A percentile compares a stretch with the other conserved stretches of the same genome.
These are phyloP conservation scores for Russula vinacea DNA, from an alignment of 768 basidiomycete species.

Conservation along the genomic window DNA sequence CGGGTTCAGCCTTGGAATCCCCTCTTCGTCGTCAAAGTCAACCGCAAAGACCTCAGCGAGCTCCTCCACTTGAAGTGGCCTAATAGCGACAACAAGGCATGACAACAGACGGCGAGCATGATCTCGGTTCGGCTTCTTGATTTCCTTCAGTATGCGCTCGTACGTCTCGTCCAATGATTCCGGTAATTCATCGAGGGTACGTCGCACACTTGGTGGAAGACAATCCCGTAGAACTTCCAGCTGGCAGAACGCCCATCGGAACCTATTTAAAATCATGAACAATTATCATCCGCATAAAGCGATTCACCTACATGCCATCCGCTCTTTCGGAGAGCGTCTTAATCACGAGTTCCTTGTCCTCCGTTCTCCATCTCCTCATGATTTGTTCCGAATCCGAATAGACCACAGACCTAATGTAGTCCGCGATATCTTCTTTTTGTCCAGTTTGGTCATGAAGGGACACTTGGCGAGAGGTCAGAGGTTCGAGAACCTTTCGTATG, in stretches of 20 bases:
- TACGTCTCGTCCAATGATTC: conserved; percentile 4
- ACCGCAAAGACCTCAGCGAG: neutral
- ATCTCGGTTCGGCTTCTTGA: neutral
- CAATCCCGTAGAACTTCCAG: neutral
- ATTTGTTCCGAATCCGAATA: neutral
- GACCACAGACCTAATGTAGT: neutral
- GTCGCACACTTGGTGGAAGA: neutral
- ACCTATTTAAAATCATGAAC: neutral
- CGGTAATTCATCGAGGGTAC: neutral
- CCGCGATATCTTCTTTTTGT: neutral
- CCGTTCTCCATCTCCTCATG: neutral
- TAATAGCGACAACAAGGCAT: neutral
- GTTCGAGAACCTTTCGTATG: neutral
- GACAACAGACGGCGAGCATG: neutral
- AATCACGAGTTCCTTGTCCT: neutral
- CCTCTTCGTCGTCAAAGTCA: neutral
- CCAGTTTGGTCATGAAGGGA: neutral
- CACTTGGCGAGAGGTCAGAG: neutral
- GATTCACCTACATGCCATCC: neutral
- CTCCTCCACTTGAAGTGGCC: neutral
- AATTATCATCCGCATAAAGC: neutral
- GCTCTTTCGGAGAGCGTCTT: neutral
- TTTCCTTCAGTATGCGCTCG: neutral
- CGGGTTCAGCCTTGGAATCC: neutral
- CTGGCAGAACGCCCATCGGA: neutral